phyloP scores from a whole-genome alignment of 108 stramenopile species.

The Cyclotella atomus region DNA sequence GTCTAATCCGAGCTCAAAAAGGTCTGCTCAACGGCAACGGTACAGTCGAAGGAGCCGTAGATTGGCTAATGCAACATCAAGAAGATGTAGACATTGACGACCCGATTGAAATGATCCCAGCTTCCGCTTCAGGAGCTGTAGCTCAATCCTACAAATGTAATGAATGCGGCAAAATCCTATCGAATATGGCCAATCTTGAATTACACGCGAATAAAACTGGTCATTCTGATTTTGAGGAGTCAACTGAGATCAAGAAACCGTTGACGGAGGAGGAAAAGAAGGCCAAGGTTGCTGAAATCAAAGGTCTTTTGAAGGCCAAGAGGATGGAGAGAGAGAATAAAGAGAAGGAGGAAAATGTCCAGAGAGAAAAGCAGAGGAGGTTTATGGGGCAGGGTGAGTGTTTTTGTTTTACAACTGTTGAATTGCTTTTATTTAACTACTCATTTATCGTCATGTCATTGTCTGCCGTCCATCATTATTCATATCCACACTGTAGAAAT shows the following conservation, averaged over 20 bases:
- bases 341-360: constrained; percentile 88
- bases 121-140: constrained; percentile 22
- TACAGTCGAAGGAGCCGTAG: constrained; percentile 92
- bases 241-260: constrained; percentile 70
- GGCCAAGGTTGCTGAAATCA: constrained; percentile 89
- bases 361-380: constrained; percentile 85
- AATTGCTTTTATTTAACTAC: no score
- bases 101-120: constrained; percentile 69
- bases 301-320: constrained; percentile 79
- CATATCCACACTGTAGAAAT: no score
- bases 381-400: constrained; percentile 86
- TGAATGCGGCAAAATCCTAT: constrained; percentile 81
- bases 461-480: no score
- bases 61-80: constrained; percentile 94
- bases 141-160: constrained; percentile 91
- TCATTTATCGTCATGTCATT: no score
- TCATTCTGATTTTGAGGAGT: constrained; percentile 91
- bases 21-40: constrained; percentile 77
- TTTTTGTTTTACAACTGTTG: no score
- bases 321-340: constrained; percentile 81
- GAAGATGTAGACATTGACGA: constrained; percentile 93
- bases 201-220: constrained; percentile 91
- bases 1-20: constrained; percentile 88
- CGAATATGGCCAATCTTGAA: constrained; percentile 89
- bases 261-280: constrained; percentile 93